These are phyloP conservation scores for Ceratocystis papillata DNA, from an alignment of 2,329 filamentous ascomycete species.

Conservation along the genomic window DNA sequence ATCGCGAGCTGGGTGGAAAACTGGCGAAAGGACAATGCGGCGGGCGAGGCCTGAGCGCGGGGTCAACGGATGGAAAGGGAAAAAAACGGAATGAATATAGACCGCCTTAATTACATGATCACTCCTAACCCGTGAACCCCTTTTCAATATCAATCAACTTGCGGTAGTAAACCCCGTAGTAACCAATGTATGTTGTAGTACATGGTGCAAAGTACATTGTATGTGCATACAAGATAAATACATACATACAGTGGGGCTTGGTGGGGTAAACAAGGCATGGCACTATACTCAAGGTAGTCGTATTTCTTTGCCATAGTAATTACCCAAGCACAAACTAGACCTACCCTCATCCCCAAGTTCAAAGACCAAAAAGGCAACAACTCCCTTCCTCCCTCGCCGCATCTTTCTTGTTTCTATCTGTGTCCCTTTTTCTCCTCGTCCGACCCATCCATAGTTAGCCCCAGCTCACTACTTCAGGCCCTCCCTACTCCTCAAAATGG, in stretches of 20 bases:
- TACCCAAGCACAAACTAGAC: background rate
- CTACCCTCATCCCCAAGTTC: background rate
- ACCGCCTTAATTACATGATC: too few relatives aligned
- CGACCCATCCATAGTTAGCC: too few relatives aligned
- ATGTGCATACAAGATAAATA: background rate
- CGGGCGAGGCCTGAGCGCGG: background rate
- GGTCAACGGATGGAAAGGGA: background rate
- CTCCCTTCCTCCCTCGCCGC: background rate
- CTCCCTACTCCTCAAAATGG: conserved; percentile 31
- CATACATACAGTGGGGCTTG: background rate
- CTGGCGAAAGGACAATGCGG: conserved; percentile 17
- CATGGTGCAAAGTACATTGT: too few relatives aligned
- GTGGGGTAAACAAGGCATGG: background rate
- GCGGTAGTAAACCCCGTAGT: too few relatives aligned
- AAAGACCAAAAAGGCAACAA: background rate
- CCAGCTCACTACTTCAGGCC: too few relatives aligned
- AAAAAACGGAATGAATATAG: background rate
- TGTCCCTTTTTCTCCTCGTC: too few relatives aligned
- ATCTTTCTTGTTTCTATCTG: too few relatives aligned
- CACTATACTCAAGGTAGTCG: too few relatives aligned
- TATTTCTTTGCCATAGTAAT: too few relatives aligned
- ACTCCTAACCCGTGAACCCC: too few relatives aligned
- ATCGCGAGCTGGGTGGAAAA: conserved; percentile 58
- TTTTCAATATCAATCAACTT: too few relatives aligned
- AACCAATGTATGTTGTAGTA: too few relatives aligned